Percentiles rank a stretch among this genome's conserved stretches.
phyloP scores from a whole-genome alignment of 169 alveolate genomes.

The Eimeria sp. region DNA sequence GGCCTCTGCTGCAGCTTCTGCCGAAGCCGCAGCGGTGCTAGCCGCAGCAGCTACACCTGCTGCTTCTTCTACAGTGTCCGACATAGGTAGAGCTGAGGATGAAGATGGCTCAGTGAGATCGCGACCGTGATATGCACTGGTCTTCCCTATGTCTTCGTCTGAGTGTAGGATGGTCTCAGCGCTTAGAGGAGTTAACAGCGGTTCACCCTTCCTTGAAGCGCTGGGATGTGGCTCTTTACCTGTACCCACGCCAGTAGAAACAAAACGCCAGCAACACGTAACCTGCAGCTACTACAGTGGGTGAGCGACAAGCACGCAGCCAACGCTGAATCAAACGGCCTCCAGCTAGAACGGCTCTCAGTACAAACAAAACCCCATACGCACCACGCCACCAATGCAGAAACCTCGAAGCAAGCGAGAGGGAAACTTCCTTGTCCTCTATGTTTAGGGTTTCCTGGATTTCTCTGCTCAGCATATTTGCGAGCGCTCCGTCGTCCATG shows the following conservation, averaged over 20 bases:
- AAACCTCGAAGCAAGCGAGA: slow-evolving; percentile 41
- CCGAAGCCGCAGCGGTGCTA: slow-evolving; percentile 47
- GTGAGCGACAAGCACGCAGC: neutral
- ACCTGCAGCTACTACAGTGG: neutral
- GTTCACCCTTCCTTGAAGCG: neutral
- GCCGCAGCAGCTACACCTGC: slow-evolving; percentile 60
- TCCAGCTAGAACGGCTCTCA: neutral
- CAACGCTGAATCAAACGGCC: neutral
- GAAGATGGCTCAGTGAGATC: neutral
- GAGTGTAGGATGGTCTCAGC: slow-evolving; percentile 9
- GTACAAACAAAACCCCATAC: neutral
- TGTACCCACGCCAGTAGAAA: neutral
- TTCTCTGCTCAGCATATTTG: slow-evolving; percentile 72
- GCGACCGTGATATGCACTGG: neutral
- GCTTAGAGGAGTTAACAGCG: slow-evolving; percentile 10
- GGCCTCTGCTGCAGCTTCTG: slow-evolving; percentile 72
- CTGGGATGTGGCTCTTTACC: slow-evolving; percentile 27
- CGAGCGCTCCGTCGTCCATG: slow-evolving; percentile 62
- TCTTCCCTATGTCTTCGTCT: neutral
- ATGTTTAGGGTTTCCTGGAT: slow-evolving; percentile 74
- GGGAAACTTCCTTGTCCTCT: slow-evolving; percentile 33
- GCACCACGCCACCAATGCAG: slow-evolving; percentile 69
- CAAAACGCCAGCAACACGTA: neutral
- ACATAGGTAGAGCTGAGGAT: neutral
- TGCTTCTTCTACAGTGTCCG: neutral